Evolutionary conservation across 2,329 filamentous ascomycete genomes (phyloP).

Genomic region (Ambrosiella beaveri): DNA sequence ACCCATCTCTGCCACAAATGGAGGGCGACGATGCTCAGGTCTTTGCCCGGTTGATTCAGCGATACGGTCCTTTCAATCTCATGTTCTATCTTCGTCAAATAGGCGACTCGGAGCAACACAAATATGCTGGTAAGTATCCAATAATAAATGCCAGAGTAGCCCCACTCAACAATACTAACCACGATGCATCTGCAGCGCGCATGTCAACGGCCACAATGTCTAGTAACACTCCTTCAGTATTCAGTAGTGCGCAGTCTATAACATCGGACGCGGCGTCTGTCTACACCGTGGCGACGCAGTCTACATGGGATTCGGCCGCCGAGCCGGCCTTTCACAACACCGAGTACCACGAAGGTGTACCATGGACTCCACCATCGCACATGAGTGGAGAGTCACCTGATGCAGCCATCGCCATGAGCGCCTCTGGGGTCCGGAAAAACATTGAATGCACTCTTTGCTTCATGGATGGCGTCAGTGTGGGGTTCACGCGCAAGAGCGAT

Average conservation of each 20-base stretch:
- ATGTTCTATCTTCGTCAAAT: constrained; percentile 14
- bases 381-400: constrained; percentile 11
- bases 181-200: constrained; percentile 19
- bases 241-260: constrained; percentile 26
- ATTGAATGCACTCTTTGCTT: constrained; percentile 29
- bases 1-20: constrained; percentile 12
- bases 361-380: constrained; percentile 10
- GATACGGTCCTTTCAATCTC: constrained; percentile 14
- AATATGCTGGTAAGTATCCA: neutral
- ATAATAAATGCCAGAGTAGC: neutral
- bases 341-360: constrained; percentile 7
- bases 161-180: neutral
- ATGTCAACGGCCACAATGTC: constrained; percentile 24
- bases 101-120: constrained; percentile 7
- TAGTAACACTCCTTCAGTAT: constrained; percentile 24
- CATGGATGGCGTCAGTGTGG: constrained; percentile 27
- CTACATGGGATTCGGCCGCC: constrained; percentile 12
- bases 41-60: constrained; percentile 11
- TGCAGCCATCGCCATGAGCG: constrained; percentile 2
- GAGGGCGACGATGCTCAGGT: constrained; percentile 12
- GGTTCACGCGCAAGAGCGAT: constrained; percentile 30
- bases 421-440: constrained; percentile 16
- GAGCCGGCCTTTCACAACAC: constrained; percentile 9
- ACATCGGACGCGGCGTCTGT: constrained; percentile 19
- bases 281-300: constrained; percentile 11